A percentile compares a stretch with the other conserved stretches of the same genome.
phyloP scores from a whole-genome alignment of 1,139 yeast species.

The Hansenula sp. region DNA sequence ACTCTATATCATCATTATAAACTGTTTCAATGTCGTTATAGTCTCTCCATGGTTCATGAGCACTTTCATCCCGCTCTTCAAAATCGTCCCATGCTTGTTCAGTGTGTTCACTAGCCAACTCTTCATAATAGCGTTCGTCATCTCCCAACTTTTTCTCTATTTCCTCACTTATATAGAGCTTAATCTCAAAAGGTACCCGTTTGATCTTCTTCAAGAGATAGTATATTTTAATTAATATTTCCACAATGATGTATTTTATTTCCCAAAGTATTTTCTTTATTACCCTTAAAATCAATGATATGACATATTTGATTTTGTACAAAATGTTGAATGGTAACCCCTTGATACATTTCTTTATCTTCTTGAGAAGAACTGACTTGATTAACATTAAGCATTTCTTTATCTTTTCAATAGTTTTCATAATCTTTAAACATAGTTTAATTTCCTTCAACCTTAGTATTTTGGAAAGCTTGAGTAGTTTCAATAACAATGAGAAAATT shows the following conservation, averaged over 20 bases:
- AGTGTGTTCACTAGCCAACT: slow-evolving; percentile 6
- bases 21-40: neutral
- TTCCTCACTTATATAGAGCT: slow-evolving; percentile 12
- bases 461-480: slow-evolving; percentile 16
- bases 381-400: slow-evolving; percentile 13
- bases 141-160: too few species aligned
- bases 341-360: slow-evolving; percentile 9
- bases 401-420: slow-evolving; percentile 18
- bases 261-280: slow-evolving; percentile 17
- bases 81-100: neutral
- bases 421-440: slow-evolving; percentile 14
- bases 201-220: slow-evolving; percentile 7
- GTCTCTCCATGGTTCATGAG: neutral
- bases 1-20: neutral
- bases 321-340: slow-evolving; percentile 15
- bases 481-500: slow-evolving; percentile 11
- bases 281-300: slow-evolving; percentile 13
- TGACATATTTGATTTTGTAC: slow-evolving; percentile 14
- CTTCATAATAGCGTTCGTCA: too few species aligned
- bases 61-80: slow-evolving; percentile 1
- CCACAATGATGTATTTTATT: slow-evolving; percentile 11
- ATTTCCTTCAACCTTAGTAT: slow-evolving; percentile 10
- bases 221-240: slow-evolving; percentile 10
- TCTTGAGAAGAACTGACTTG: slow-evolving; percentile 10
- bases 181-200: slow-evolving; percentile 12